Base-by-base conservation (phyloP, 805 yeast genomes). In the Candida ortonii region DNA sequence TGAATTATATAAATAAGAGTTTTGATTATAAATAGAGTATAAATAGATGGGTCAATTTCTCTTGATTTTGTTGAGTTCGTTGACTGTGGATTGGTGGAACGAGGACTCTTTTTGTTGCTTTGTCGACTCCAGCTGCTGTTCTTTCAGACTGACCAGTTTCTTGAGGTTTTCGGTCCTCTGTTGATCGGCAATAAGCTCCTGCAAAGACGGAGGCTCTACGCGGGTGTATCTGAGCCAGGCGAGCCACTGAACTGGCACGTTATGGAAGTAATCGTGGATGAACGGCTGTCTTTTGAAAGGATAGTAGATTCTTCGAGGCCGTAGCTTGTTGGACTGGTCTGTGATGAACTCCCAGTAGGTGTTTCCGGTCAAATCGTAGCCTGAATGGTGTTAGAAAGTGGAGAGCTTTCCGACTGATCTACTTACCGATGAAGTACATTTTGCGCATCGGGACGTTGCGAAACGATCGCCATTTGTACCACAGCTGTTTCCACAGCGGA, bases 281-380 rank as follows among this genome's bases (percentile, higher is more conserved):
- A 71, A 73, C 4, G 66, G 53, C 36, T 67, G 65, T 27, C 67
- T 64, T 23, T 62, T 57, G 25, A 60, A 54, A 9, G 86, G 84
- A 37, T 80, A 78, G 35, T 80, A 69, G 34, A 81, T 75, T 28
- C 95, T 59, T 30, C 95, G 62, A 39, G 80, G 66, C 38, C 79
- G 57, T 16, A 58, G 62, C 11, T 37, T 31, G 10, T 18, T 15
- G 8, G 54, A 52, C 47, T 71, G 68, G 40, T 75, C 78, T 16
- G 73, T 63, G 33, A 69, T 67, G 57, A 81, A 78, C 55, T 85
- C 95, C 95, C 95, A 85, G 61, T 80, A 85, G 2, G 90, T 78
- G 55, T 85, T 85, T 3, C 93, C 95, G 24, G 76, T 78, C n/a
- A 86, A 65, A 52, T 85, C 95, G 52, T 83, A 84, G 2, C 87